Evolutionary conservation across 495 filamentous ascomycete species (phyloP), one percentile per base, ranked within the genome.

Genomic region (Acidomyces sp.): DNA sequence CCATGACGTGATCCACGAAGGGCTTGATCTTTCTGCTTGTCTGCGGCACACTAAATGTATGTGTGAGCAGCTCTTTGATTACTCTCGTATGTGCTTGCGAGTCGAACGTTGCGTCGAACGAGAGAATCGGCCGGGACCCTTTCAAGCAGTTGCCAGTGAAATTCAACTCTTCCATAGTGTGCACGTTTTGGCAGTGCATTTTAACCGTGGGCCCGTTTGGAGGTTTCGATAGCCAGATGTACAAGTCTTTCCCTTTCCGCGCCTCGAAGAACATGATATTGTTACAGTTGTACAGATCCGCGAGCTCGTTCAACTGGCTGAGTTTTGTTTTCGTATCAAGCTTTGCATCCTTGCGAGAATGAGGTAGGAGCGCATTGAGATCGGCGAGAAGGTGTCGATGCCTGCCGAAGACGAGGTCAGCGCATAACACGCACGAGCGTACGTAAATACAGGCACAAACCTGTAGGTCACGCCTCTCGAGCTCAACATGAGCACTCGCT

Each of bases 261-360:
- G 86, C 90, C 65, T 97, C 90, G 58, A 95, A 90, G 64, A 93
- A 99, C 46, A 93, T 70, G 37, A 96, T 77, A 61, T 95, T 90
- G 64, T 99, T 99, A 75, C 88, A 95, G 51, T 94, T 96, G 69
- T 95, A 93, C 15, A 99, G 74, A 51, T 99, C 88, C 27, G 90
- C 90, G 12, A 96, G 76, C 58, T 93, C 88, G 65, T 96, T 96
- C 6, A 99, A 73, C 53, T 93, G 77, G 60, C 82, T 77, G 43
- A 93, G 79, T 53, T 92, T 85, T 38, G 85, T 87, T 61, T 96
- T 95, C 27, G 87, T 90, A 39, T 54, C 51, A 37, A 94, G 75
- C 61, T 99, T 99, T 43, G 80, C 86, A 59, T 99, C 90, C 64
- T 93, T 93, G 53, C 85, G 74, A 26, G 75, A 75, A 54, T 99